phyloP scores from a whole-genome alignment of 2,329 filamentous ascomycete genomes.

The Arthroderma sp. region DNA sequence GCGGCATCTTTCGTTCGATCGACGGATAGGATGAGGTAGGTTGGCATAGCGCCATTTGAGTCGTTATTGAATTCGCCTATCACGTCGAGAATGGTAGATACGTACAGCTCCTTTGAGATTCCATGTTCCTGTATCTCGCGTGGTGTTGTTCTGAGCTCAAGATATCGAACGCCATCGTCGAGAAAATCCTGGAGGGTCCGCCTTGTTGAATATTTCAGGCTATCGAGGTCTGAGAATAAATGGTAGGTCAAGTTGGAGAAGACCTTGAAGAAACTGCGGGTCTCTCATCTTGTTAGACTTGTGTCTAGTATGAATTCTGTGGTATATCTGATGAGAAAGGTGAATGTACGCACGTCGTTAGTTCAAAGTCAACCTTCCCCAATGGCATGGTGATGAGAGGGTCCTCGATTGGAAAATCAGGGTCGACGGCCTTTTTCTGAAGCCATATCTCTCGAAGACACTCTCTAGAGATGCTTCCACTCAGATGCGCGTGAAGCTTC shows the following conservation, averaged over 20 bases:
- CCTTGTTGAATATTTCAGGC: conserved; percentile 49
- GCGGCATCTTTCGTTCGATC: conserved; percentile 50
- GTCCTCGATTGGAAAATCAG: conserved; percentile 48
- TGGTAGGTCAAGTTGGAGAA: conserved; percentile 71
- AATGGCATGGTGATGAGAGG: conserved; percentile 55
- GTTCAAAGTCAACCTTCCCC: conserved; percentile 57
- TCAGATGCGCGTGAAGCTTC: conserved; percentile 68
- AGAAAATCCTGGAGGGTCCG: conserved; percentile 55
- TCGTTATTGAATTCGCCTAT: conserved; percentile 41
- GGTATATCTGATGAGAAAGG: neutral
- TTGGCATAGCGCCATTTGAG: conserved; percentile 35
- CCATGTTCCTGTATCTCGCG: conserved; percentile 43
- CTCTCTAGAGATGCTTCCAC: conserved; percentile 60
- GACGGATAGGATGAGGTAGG: conserved; percentile 58
- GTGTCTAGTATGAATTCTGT: too few species aligned
- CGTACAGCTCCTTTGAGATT: conserved; percentile 51
- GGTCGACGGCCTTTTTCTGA: conserved; percentile 39
- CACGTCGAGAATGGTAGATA: conserved; percentile 51
- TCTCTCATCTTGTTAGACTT: neutral
- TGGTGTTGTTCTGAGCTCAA: conserved; percentile 71
- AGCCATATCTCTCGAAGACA: conserved; percentile 64
- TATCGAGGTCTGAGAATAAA: conserved; percentile 51
- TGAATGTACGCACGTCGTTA: conserved; percentile 42
- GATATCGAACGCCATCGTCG: conserved; percentile 58
- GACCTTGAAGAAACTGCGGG: conserved; percentile 56